Conservation (phyloP, 768 basidiomycete species). For the Cystofilobasidium macerans region DNA sequence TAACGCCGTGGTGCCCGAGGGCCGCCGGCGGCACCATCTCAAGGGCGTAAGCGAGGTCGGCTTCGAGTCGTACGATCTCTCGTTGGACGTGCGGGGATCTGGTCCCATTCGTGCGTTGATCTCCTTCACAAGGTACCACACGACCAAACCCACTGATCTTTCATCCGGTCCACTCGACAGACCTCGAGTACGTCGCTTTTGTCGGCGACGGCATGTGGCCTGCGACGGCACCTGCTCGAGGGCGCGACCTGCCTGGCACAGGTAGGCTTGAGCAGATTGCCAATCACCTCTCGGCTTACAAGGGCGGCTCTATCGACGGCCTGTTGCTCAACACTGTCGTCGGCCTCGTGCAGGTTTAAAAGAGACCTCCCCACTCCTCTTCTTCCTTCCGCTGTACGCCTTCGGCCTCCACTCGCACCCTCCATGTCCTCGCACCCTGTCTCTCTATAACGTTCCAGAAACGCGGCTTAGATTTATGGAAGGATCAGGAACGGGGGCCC, state of each 20-base stretch:
- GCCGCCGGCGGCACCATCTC: slow-evolving; percentile 10
- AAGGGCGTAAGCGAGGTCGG: slow-evolving; percentile 16
- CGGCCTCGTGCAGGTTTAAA: background rate
- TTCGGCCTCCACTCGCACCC: no score
- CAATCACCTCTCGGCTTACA: background rate
- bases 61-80: slow-evolving; percentile 15
- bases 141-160: no score
- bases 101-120: slow-evolving; percentile 15
- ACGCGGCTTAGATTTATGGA: no score
- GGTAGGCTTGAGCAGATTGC: background rate
- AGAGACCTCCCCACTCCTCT: no score
- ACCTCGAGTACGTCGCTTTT: slow-evolving; percentile 18
- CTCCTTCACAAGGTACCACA: no score
- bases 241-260: slow-evolving; percentile 4
- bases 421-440: no score
- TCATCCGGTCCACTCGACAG: background rate
- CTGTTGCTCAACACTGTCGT: background rate
- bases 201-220: slow-evolving; percentile 21
- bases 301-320: slow-evolving; percentile 4
- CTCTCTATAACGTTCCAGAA: no score
- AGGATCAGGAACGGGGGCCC: no score
- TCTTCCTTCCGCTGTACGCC: no score
- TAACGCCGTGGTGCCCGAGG: slow-evolving; percentile 17
- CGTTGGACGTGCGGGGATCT: background rate
- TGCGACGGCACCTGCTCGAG: slow-evolving; percentile 8